Conservation (phyloP, 306 rosid genomes). For the Adenanthera pavonina region DNA sequence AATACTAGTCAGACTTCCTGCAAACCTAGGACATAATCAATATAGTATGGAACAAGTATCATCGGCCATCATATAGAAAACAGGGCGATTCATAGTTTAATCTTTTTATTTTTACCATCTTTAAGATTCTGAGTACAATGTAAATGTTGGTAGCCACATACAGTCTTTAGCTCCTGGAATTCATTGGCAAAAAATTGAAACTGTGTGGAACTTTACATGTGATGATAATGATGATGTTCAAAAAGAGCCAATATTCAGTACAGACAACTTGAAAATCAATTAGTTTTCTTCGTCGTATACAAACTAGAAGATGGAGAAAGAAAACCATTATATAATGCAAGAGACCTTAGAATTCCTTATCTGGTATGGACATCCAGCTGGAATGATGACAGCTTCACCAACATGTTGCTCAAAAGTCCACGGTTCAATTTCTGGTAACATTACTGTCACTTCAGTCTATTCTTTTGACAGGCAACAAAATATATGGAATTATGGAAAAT, state of each 20-base stretch:
- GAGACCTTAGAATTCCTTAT: slow-evolving; percentile 85
- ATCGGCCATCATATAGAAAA: not conserved
- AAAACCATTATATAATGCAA: slow-evolving; percentile 26
- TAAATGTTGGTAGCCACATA: not conserved
- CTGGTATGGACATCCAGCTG: slow-evolving; percentile 98
- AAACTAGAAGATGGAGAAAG: not conserved
- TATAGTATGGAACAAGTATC: not conserved
- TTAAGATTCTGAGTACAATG: not conserved
- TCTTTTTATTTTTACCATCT: not conserved
- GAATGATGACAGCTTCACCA: slow-evolving; percentile 97
- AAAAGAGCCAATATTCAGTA: slow-evolving; percentile 4
- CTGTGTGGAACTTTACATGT: slow-evolving; percentile 17
- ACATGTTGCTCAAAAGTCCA: slow-evolving; percentile 92
- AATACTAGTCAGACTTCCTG: slow-evolving; percentile 33
- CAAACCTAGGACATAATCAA: slow-evolving; percentile 2
- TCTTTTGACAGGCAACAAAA: slow-evolving; percentile 26
- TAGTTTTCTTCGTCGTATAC: not conserved
- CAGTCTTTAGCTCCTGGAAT: not conserved
- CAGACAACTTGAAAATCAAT: slow-evolving; percentile 10
- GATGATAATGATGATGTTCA: slow-evolving; percentile 11
- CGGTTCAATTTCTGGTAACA: slow-evolving; percentile 84
- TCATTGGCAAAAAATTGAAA: slow-evolving; percentile 10
- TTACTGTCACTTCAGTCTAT: slow-evolving; percentile 34
- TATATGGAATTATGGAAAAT: not conserved
- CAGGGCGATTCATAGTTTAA: not conserved